A percentile compares a stretch with the other conserved stretches of the same genome.
phyloP scores from a whole-genome alignment of 768 basidiomycete genomes.

The Chalciporus pseudorubinellus region DNA sequence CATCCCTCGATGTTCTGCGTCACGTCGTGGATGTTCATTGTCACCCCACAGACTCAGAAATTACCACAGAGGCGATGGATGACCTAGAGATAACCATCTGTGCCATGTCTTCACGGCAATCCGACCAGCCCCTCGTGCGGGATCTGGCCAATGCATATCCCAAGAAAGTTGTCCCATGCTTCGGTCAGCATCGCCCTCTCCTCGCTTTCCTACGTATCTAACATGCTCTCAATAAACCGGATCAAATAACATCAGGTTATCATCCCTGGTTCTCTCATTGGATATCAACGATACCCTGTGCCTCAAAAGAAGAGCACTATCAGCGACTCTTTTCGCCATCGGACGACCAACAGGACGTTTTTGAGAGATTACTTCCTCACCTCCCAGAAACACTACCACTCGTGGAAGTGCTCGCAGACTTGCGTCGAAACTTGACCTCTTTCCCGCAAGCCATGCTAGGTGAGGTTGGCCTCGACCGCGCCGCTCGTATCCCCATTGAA shows the following conservation, averaged over 20 bases:
- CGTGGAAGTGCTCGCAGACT: constrained; percentile 50
- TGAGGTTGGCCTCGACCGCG: constrained; percentile 89
- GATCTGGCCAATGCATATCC: constrained; percentile 60
- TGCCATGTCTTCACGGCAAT: constrained; percentile 70
- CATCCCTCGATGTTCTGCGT: constrained; percentile 43
- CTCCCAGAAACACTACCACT: constrained; percentile 76
- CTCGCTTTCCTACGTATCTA: constrained; percentile 11
- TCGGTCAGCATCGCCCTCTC: constrained; percentile 55
- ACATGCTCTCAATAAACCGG: constrained; percentile 5
- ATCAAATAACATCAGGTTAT: constrained; percentile 53
- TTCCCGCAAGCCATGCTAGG: constrained; percentile 82
- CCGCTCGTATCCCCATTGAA: constrained; percentile 68
- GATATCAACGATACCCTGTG: constrained; percentile 49
- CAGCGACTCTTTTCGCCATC: constrained; percentile 56
- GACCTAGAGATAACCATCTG: constrained; percentile 65
- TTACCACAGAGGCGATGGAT: constrained; percentile 49
- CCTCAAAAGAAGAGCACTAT: constrained; percentile 75
- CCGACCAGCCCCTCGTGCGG: constrained; percentile 72
- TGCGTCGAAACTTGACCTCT: constrained; percentile 56
- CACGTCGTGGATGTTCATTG: constrained; percentile 89
- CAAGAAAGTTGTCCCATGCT: constrained; percentile 77
- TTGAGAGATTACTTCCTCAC: constrained; percentile 54
- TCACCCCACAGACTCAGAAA: constrained; percentile 81
- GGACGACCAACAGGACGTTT: constrained; percentile 36
- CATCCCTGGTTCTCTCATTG: constrained; percentile 93